Evolutionary conservation across 2,329 filamentous ascomycete genomes (phyloP).

Genomic region (Neophaeococcomyces mojaviensis): DNA sequence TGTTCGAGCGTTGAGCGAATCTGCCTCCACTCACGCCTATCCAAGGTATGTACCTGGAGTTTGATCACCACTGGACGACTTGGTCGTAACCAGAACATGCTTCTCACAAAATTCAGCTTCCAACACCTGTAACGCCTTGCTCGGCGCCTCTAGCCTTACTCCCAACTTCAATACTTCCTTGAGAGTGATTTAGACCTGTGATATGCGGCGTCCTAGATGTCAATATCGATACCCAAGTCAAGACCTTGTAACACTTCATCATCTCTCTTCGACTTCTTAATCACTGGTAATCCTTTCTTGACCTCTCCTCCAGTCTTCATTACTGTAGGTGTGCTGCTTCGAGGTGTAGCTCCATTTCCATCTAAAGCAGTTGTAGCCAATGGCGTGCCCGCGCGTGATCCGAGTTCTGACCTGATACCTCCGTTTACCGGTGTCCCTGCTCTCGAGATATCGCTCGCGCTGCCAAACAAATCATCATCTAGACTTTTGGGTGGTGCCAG

Average conservation of each 20-base stretch:
- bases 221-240: slow-evolving; percentile 87
- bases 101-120: too few species aligned
- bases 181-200: too few species aligned
- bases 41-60: too few species aligned
- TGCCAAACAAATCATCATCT: slow-evolving; percentile 41
- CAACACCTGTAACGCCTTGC: too few species aligned
- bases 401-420: slow-evolving; percentile 28
- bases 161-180: too few species aligned
- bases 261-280: slow-evolving; percentile 70
- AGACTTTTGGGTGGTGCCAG: slow-evolving; percentile 22
- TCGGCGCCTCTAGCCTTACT: too few species aligned
- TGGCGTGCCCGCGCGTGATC: slow-evolving; percentile 31
- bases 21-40: too few species aligned
- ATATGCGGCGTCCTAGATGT: slow-evolving; percentile 65
- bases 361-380: slow-evolving; percentile 13
- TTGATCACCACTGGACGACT: too few species aligned
- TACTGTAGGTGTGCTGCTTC: slow-evolving; percentile 13
- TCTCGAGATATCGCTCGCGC: slow-evolving; percentile 37
- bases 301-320: slow-evolving; percentile 29
- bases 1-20: too few species aligned
- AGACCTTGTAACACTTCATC: slow-evolving; percentile 86
- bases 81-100: too few species aligned
- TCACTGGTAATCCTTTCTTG: slow-evolving; percentile 53
- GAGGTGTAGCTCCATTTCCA: slow-evolving; percentile 10
- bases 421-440: slow-evolving; percentile 45